Evolutionary conservation across 208 protist genomes (phyloP).

Genomic region (Crithidia brevicula): DNA sequence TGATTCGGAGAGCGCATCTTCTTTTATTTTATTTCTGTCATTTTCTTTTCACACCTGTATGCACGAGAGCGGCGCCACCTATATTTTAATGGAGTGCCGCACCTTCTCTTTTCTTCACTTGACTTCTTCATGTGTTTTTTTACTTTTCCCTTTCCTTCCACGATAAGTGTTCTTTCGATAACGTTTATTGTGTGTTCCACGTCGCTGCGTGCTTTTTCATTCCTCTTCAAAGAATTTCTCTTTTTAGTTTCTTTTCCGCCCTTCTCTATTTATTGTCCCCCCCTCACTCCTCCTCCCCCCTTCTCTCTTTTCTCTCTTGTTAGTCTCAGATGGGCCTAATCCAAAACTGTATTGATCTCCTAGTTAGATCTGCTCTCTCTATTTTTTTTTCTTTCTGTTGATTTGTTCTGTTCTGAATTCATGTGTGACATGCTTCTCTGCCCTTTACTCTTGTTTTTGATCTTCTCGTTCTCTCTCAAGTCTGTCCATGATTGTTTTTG

Average conservation of each 20-base stretch:
- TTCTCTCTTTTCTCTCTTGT: conserved; percentile 1
- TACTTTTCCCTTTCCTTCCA: neutral
- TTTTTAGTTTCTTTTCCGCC: conserved; percentile 1
- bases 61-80: neutral
- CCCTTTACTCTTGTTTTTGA: neutral
- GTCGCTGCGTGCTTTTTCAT: too few species aligned
- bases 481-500: neutral
- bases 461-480: neutral
- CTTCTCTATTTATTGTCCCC: neutral
- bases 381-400: neutral
- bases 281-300: too few species aligned
- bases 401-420: neutral
- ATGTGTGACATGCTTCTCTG: too few species aligned
- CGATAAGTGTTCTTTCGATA: neutral
- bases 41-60: neutral
- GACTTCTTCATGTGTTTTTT: neutral
- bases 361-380: too few species aligned
- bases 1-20: too few species aligned
- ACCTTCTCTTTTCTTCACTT: neutral
- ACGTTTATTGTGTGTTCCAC: too few species aligned
- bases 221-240: neutral
- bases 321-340: too few species aligned
- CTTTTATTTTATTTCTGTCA: neutral
- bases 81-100: too few species aligned
- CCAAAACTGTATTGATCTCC: too few species aligned